These are phyloP conservation scores for Aureobasidium namibiae DNA, from an alignment of 2,329 filamentous ascomycete genomes.

Conservation along the genomic window DNA sequence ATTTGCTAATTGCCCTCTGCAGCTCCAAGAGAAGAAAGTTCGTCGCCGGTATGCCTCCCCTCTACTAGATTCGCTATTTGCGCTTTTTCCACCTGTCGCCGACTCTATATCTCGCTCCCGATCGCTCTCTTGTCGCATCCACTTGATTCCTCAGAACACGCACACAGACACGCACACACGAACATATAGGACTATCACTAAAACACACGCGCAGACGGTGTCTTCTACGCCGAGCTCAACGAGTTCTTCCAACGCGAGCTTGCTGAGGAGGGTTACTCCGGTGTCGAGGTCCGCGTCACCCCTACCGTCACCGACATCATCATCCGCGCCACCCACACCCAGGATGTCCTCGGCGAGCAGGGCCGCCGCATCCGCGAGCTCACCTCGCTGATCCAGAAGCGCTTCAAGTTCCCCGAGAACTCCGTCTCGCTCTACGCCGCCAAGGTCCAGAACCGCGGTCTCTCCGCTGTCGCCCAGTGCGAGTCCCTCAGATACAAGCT, in stretches of 20 bases:
- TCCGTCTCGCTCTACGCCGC: slow-evolving; percentile 98
- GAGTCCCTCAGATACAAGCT: slow-evolving; percentile 99
- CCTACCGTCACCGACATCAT: slow-evolving; percentile 99
- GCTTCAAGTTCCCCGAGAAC: slow-evolving; percentile 99
- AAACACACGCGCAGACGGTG: slow-evolving; percentile 59
- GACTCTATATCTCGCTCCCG: not conserved
- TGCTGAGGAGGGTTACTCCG: slow-evolving; percentile 99
- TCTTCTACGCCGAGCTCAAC: slow-evolving; percentile 99
- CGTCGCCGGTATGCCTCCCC: slow-evolving; percentile 36
- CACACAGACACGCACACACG: not conserved
- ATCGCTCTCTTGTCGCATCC: not conserved
- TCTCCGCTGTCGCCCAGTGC: slow-evolving; percentile 99
- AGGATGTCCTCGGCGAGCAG: slow-evolving; percentile 99
- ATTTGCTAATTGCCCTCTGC: slow-evolving; percentile 17
- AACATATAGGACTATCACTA: slow-evolving; percentile 13
- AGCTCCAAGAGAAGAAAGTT: slow-evolving; percentile 82
- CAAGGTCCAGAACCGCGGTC: slow-evolving; percentile 99
- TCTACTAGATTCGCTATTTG: not conserved
- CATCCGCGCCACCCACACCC: slow-evolving; percentile 99
- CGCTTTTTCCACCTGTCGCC: not conserved
- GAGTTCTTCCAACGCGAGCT: slow-evolving; percentile 99
- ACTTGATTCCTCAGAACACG: not conserved
- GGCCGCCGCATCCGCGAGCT: slow-evolving; percentile 99
- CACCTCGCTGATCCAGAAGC: slow-evolving; percentile 99
- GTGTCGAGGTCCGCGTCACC: slow-evolving; percentile 99